Evolutionary conservation across 208 protist genomes (phyloP), one percentile per base, ranked within the genome.

Genomic region (Acanthamoeba royreba): DNA sequence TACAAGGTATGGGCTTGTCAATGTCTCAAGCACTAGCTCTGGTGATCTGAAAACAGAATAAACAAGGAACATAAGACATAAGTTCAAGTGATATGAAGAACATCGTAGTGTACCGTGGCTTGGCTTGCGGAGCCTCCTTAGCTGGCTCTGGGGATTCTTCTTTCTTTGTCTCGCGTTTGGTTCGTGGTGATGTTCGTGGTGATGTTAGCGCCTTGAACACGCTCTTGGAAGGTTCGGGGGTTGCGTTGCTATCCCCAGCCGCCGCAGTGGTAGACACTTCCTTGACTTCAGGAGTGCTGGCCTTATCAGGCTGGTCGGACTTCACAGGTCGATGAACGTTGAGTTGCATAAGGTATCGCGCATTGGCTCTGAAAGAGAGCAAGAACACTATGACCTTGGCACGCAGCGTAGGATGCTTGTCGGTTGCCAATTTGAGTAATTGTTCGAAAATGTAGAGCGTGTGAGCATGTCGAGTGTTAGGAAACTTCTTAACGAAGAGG

Each of bases 311-410:
- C 58, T 77, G 31, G 49, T 9, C 66, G 66, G 66, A 40, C 66
- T 79, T 79, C 38, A 79, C 66, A 40, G 8, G 28, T 17, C 66
- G 66, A 17, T 79, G 66, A 4, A 79, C 9, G 79, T 40, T 46
- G 31, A 92, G 40, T 33, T 92, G 86, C 53, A 92, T 92, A 17
- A 92, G 22, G 45, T 92, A 92, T 46, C 86, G 86, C 2, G 38
- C 38, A 40, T 77, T 52, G 40, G 86, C 86, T 28, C 53, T 5
- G 40, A 92, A 72, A 5, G 35, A 52, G 28, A 92, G 86, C 35
- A 92, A 35, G 31, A 43, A 92, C 35, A 72, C 38, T 9, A 92
- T 74, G 25, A 92, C 86, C 25, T 55, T 72, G 49, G 86, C 86
- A 13, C 86, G 35, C 13, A 74, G 49, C 17, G 49, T 88, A 15